These are phyloP conservation scores for Malania oleifera DNA, from an alignment of 164 flowering plant species.

Conservation along the genomic window DNA sequence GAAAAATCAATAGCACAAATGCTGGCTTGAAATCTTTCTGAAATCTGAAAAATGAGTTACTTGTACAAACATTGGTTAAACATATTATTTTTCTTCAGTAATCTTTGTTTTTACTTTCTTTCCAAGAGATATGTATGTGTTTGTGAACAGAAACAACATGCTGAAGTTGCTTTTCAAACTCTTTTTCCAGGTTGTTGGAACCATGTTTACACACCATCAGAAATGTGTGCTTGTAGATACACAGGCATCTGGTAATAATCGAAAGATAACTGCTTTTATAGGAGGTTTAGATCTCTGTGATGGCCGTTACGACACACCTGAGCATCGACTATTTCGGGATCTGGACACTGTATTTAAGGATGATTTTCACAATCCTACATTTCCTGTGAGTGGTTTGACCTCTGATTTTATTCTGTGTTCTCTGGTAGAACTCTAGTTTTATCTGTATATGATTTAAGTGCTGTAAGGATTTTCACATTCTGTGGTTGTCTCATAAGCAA, in stretches of 20 bases:
- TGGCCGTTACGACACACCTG: constrained; percentile 91
- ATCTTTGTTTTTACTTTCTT: too few relatives aligned
- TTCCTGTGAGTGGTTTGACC: constrained; percentile 45
- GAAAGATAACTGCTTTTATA: constrained; percentile 71
- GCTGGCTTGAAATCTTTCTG: too few relatives aligned
- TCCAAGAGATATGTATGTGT: too few relatives aligned
- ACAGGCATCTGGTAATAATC: constrained; percentile 58
- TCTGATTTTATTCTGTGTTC: not conserved
- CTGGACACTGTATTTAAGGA: constrained; percentile 65
- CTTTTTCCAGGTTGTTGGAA: constrained; percentile 64
- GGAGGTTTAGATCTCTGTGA: constrained; percentile 92
- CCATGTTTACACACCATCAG: constrained; percentile 81
- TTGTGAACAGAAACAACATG: not conserved
- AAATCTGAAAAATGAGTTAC: too few relatives aligned
- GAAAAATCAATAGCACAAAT: too few relatives aligned
- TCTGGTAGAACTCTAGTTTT: not conserved
- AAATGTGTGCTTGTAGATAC: constrained; percentile 85
- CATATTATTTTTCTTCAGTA: too few relatives aligned
- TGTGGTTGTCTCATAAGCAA: too few relatives aligned
- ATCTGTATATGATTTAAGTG: not conserved
- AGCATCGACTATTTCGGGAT: constrained; percentile 66
- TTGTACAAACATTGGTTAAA: too few relatives aligned
- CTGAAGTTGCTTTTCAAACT: constrained; percentile 13
- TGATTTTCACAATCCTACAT: constrained; percentile 83
- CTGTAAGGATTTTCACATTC: not conserved